Percentiles rank a stretch among this genome's conserved stretches.
Evolutionary conservation across 164 flowering plant genomes (phyloP).

Genomic region (Buxus sempervirens): DNA sequence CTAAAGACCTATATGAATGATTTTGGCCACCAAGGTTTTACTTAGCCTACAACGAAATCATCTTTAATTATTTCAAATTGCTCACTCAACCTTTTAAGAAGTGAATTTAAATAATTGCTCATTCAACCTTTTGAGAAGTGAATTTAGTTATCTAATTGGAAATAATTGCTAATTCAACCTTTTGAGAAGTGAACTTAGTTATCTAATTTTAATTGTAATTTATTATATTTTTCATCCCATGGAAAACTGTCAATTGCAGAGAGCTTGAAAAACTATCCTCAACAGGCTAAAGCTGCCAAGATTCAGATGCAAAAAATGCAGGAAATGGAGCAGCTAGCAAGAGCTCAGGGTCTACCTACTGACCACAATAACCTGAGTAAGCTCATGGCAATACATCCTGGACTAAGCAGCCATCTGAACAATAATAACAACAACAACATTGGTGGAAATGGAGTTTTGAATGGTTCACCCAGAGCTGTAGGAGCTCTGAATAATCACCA

Average conservation of each 20-base stretch:
- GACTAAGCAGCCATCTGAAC: slow-evolving; percentile 42
- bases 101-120: no score
- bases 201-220: neutral
- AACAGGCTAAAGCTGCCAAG: slow-evolving; percentile 49
- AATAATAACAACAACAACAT: slow-evolving; percentile 41
- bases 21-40: no score
- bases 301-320: slow-evolving; percentile 71
- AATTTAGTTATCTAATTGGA: neutral
- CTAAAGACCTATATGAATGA: no score
- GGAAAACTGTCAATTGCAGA: slow-evolving; percentile 48
- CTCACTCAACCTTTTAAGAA: no score
- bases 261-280: slow-evolving; percentile 79
- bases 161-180: no score
- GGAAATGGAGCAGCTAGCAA: slow-evolving; percentile 69
- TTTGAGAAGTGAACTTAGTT: neutral
- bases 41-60: no score
- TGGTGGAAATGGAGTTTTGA: slow-evolving; percentile 44
- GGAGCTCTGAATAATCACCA: slow-evolving; percentile 64
- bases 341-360: slow-evolving; percentile 55
- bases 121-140: no score
- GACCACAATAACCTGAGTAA: slow-evolving; percentile 59
- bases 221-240: neutral
- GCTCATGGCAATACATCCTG: slow-evolving; percentile 65
- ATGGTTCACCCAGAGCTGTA: slow-evolving; percentile 61
- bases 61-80: neutral